These are phyloP conservation scores for Hymenoscyphus fraxineus DNA, from an alignment of 2,329 filamentous ascomycete genomes.

Conservation along the genomic window DNA sequence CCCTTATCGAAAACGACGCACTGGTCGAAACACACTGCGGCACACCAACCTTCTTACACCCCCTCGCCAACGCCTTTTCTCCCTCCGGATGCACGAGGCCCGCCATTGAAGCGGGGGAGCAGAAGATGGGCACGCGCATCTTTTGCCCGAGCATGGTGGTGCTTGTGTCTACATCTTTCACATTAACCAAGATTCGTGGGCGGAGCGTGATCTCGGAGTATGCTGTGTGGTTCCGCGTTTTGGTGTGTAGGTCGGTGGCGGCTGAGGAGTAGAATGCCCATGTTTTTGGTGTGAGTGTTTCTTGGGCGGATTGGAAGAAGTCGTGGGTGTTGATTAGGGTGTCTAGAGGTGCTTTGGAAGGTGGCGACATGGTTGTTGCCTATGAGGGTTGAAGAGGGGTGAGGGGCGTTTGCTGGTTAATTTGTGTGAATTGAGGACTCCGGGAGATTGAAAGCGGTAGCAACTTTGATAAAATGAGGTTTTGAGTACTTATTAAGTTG, in stretches of 20 bases:
- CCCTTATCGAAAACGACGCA: slow-evolving; percentile 54
- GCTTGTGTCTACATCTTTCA: slow-evolving; percentile 47
- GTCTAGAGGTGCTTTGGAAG: slow-evolving; percentile 41
- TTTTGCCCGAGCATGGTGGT: slow-evolving; percentile 53
- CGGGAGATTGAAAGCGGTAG: slow-evolving; percentile 41
- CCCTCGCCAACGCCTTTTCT: slow-evolving; percentile 55
- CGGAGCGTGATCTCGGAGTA: slow-evolving; percentile 57
- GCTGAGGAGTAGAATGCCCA: slow-evolving; percentile 68
- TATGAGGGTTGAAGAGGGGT: no score
- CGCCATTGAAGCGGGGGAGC: slow-evolving; percentile 62
- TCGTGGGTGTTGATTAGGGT: slow-evolving; percentile 57
- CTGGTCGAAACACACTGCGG: slow-evolving; percentile 60
- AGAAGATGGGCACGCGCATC: slow-evolving; percentile 56
- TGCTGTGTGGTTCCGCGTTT: slow-evolving; percentile 51
- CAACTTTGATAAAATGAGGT: slow-evolving; percentile 42
- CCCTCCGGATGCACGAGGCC: slow-evolving; percentile 60
- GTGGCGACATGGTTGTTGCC: slow-evolving; percentile 14
- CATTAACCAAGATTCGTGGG: slow-evolving; percentile 54
- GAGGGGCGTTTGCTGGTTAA: slow-evolving; percentile 37
- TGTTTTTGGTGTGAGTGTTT: slow-evolving; percentile 56
- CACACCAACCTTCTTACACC: slow-evolving; percentile 47
- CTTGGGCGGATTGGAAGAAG: slow-evolving; percentile 54
- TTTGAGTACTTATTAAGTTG: slow-evolving; percentile 50
- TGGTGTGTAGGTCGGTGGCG: slow-evolving; percentile 64
- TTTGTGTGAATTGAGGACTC: slow-evolving; percentile 49